Base-by-base conservation (phyloP, 164 flowering plant species). In the Cinnamomum chago region DNA sequence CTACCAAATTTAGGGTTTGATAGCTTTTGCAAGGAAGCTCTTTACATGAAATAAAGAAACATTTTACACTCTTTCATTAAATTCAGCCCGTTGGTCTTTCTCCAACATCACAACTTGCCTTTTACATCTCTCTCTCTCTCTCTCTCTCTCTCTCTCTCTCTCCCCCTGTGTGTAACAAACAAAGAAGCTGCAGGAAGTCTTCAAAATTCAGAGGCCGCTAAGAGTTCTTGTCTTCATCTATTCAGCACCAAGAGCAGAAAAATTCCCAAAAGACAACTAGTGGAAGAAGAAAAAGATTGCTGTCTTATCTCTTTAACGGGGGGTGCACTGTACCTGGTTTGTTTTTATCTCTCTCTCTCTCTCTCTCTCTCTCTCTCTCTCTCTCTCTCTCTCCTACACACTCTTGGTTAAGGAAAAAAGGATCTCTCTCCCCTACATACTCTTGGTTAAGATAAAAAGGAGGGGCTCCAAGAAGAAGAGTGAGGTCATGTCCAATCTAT, bases 281-380 rank as follows among this genome's bases (percentile, higher is more conserved):
- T n/a, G 67, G 67, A 22, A 64, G 67, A 23, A 64, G 25, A 23
- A 64, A 17, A 58, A 17, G 6, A 15, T n/a, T 58, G 3, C 15
- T 27, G 33, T 28, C 40, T 27, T 7, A 17, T 66, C n/a, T 66
- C 40, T 66, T 30, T n/a, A 66, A 28, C 68, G 30, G 40, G 28
- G 18, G 23, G 13, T n/a, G 14, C 13, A 64, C 25, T 40, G 60
- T 55, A 15, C 3, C 7, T 20, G n/a, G 9, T 28, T 27, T 30
- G 18, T 27, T 25, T 28, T 13, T 17, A 0, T 66, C 47, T 28
- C 68, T 66, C 68, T 25, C 47, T 25, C 35, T 66, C 68, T 66
- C n/a, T n/a, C n/a, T n/a, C n/a, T n/a, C n/a, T 66, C 47, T 28
- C 68, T 66, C 68, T 25, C 47, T 25, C 35, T 66, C 68, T 66